Evolutionary conservation across 2,329 filamentous ascomycete species (phyloP).

Genomic region (Zymoseptoria tritici): DNA sequence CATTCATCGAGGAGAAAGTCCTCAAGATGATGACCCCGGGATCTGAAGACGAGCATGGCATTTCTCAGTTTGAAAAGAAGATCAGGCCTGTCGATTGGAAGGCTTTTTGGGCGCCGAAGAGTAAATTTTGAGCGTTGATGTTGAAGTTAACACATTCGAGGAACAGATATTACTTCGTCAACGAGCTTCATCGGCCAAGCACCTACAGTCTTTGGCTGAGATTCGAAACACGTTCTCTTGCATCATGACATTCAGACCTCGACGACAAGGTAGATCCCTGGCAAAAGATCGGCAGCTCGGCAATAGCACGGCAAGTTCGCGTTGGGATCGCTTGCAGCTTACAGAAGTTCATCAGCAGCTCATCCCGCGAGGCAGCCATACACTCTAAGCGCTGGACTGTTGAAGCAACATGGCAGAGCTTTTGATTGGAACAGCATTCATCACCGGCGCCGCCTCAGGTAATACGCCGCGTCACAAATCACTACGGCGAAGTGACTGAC

Average conservation of each 20-base stretch:
- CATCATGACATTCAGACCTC: no score
- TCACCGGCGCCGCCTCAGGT: conserved; percentile 17
- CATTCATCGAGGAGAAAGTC: conserved; percentile 12
- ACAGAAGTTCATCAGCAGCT: not conserved
- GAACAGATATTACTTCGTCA: no score
- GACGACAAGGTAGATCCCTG: not conserved
- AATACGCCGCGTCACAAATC: not conserved
- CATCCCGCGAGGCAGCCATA: not conserved
- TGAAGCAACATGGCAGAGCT: conserved; percentile 1
- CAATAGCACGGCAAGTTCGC: not conserved
- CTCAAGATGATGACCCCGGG: conserved; percentile 15
- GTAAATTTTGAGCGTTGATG: not conserved
- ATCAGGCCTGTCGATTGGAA: conserved; percentile 13
- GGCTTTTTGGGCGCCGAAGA: not conserved
- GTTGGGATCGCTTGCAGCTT: no score
- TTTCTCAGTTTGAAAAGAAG: conserved; percentile 13
- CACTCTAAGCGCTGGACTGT: not conserved
- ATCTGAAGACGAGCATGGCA: conserved; percentile 13
- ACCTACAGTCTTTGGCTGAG: no score
- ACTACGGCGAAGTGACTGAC: not conserved
- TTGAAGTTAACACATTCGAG: not conserved
- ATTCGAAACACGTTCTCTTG: not conserved
- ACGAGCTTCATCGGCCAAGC: no score
- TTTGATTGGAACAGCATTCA: conserved; percentile 10
- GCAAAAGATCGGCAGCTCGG: not conserved